These are phyloP conservation scores for Sporothrix curviconia DNA, from an alignment of 2,329 filamentous ascomycete species.

Conservation along the genomic window DNA sequence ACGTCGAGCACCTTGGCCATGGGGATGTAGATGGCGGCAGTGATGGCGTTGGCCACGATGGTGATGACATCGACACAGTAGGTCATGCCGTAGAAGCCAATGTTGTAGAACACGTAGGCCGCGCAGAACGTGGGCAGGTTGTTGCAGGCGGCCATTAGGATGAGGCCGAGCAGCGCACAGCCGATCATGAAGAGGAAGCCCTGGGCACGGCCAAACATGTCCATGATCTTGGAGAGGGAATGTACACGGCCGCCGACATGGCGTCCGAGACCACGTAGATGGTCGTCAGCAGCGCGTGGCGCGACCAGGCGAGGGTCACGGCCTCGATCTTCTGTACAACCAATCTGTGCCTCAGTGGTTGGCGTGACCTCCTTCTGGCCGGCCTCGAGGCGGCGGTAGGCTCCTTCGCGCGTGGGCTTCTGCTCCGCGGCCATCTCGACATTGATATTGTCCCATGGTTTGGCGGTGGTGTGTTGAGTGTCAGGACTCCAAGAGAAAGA, in stretches of 20 bases:
- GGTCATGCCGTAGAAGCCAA: slow-evolving; percentile 46
- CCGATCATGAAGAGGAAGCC: slow-evolving; percentile 47
- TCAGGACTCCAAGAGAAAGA: too few relatives aligned
- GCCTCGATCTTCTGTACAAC: slow-evolving; percentile 45
- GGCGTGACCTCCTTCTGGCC: slow-evolving; percentile 9
- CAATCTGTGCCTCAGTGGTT: slow-evolving; percentile 28
- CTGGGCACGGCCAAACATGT: slow-evolving; percentile 58
- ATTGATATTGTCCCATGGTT: too few relatives aligned
- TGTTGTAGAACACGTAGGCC: slow-evolving; percentile 48
- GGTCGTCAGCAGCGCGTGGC: slow-evolving; percentile 33
- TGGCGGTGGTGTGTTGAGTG: too few relatives aligned
- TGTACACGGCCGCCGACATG: too few relatives aligned
- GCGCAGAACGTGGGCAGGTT: slow-evolving; percentile 34
- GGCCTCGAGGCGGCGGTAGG: slow-evolving; percentile 1
- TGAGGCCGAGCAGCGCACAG: slow-evolving; percentile 38
- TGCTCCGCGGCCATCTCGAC: slow-evolving; percentile 5
- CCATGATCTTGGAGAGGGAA: slow-evolving; percentile 30
- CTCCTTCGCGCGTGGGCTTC: neutral
- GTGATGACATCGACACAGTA: too few relatives aligned
- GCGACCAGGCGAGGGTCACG: slow-evolving; percentile 38
- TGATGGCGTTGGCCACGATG: slow-evolving; percentile 48
- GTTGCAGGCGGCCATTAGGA: slow-evolving; percentile 20
- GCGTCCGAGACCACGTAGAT: slow-evolving; percentile 27
- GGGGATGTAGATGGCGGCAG: slow-evolving; percentile 55
- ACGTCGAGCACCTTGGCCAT: slow-evolving; percentile 61